These are phyloP conservation scores for Bruguiera parviflora DNA, from an alignment of 345 rosid genomes.

Conservation along the genomic window DNA sequence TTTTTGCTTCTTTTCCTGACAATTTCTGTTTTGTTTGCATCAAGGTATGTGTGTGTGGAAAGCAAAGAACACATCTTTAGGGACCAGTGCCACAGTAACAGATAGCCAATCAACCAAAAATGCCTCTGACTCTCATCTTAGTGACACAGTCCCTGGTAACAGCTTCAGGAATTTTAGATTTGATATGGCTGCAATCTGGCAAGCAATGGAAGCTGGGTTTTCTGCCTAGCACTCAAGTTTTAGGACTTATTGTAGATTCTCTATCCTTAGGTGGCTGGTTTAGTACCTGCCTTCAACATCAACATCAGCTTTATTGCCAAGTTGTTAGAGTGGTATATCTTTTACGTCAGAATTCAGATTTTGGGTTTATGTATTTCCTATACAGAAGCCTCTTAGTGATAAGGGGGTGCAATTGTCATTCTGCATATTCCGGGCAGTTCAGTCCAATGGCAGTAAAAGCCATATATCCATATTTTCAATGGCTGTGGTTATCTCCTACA, in stretches of 20 bases:
- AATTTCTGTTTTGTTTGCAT: conserved; percentile 11
- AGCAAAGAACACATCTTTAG: conserved; percentile 59
- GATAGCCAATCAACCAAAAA: conserved; percentile 49
- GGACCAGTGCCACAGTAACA: conserved; percentile 37
- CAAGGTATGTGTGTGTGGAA: conserved; percentile 74
- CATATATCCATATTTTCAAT: neutral
- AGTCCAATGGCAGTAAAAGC: conserved; percentile 1
- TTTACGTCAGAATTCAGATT: conserved; percentile 17
- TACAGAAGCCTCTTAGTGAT: conserved; percentile 19
- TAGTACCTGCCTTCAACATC: conserved; percentile 13
- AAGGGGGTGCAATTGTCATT: neutral
- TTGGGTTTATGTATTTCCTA: conserved; percentile 29
- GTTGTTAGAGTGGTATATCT: conserved; percentile 21
- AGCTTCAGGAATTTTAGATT: conserved; percentile 72
- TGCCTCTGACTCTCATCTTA: conserved; percentile 38
- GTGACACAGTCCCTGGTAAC: conserved; percentile 50
- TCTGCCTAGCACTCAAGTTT: neutral
- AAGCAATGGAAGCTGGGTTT: conserved; percentile 59
- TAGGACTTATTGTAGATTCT: conserved; percentile 15
- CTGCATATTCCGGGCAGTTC: neutral
- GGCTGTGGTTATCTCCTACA: no score
- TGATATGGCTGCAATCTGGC: conserved; percentile 49
- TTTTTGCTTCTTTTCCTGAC: neutral
- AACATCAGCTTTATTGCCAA: neutral
- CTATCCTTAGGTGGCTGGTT: conserved; percentile 20